Conservation (phyloP, 2,329 filamentous ascomycete species). For the Arthrobotrys entomopaga region DNA sequence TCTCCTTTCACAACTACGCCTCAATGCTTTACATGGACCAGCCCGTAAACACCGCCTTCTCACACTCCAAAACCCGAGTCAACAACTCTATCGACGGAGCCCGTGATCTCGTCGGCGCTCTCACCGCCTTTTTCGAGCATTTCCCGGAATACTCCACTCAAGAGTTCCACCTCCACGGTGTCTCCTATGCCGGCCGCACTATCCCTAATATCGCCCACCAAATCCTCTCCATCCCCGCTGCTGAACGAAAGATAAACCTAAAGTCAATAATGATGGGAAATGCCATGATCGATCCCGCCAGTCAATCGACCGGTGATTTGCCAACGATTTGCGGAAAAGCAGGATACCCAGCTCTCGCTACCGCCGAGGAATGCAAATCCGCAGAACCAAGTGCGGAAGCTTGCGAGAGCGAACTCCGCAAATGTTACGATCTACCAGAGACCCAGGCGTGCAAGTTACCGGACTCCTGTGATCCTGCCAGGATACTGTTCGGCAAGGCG, state of each 20-base stretch:
- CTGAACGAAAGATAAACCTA: slow-evolving; percentile 96
- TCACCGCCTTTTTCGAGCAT: slow-evolving; percentile 98
- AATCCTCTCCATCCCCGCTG: slow-evolving; percentile 78
- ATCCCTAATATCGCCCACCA: slow-evolving; percentile 90
- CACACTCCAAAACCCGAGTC: slow-evolving; percentile 84
- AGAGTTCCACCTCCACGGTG: slow-evolving; percentile 96
- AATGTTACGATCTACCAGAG: slow-evolving; percentile 84
- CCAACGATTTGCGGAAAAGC: slow-evolving; percentile 98
- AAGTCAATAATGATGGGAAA: slow-evolving; percentile 96
- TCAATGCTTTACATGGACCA: slow-evolving; percentile 99
- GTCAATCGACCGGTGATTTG: slow-evolving; percentile 93
- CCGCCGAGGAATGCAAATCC: slow-evolving; percentile 77
- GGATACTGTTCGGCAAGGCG: slow-evolving; percentile 63
- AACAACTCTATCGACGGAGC: slow-evolving; percentile 93
- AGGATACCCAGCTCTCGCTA: slow-evolving; percentile 87
- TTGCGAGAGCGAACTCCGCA: slow-evolving; percentile 86
- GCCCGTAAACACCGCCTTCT: slow-evolving; percentile 97
- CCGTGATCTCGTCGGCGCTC: slow-evolving; percentile 95
- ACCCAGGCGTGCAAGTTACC: slow-evolving; percentile 70
- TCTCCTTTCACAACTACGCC: slow-evolving; percentile 95
- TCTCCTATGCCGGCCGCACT: slow-evolving; percentile 91
- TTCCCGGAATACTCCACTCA: slow-evolving; percentile 95
- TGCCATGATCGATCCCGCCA: slow-evolving; percentile 90
- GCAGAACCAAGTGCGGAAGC: slow-evolving; percentile 94
- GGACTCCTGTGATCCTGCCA: neutral